Evolutionary conservation across 306 rosid species (phyloP).

Genomic region (Malus asiatica): DNA sequence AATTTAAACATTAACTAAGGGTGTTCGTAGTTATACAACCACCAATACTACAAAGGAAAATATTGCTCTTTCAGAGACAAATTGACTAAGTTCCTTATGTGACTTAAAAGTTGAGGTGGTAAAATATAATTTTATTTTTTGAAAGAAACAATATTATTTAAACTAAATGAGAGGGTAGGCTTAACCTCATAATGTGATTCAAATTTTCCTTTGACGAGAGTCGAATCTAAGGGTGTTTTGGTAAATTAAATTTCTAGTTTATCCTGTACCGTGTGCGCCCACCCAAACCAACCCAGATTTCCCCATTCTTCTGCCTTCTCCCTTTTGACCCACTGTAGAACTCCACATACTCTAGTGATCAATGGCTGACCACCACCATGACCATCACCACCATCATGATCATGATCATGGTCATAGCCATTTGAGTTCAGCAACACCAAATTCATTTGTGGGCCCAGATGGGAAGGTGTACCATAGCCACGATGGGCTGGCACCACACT

Average conservation of each 20-base stretch:
- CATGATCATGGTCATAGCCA: constrained; percentile 25
- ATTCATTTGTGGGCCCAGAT: constrained; percentile 60
- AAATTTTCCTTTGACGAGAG: too few relatives aligned
- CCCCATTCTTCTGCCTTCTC: neutral
- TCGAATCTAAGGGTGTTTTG: neutral
- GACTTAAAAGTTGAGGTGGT: too few relatives aligned
- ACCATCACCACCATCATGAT: constrained; percentile 12
- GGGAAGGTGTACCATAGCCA: constrained; percentile 92
- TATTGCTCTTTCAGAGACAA: too few relatives aligned
- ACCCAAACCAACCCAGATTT: neutral
- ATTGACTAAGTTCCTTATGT: accelerated
- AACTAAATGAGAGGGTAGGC: too few relatives aligned
- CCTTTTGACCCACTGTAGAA: neutral
- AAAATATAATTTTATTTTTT: too few relatives aligned
- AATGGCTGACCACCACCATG: constrained; percentile 42
- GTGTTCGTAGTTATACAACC: too few relatives aligned
- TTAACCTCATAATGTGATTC: too few relatives aligned
- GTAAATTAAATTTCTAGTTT: neutral
- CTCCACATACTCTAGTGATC: neutral
- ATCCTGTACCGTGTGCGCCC: neutral
- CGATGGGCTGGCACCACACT: constrained; percentile 94
- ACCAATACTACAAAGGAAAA: too few relatives aligned
- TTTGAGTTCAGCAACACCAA: constrained; percentile 24
- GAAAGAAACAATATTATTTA: too few relatives aligned
- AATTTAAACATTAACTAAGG: too few relatives aligned